Evolutionary conservation across 2,329 filamentous ascomycete species (phyloP), one percentile per base, ranked within the genome.

Genomic region (Dactylellina cionopaga): DNA sequence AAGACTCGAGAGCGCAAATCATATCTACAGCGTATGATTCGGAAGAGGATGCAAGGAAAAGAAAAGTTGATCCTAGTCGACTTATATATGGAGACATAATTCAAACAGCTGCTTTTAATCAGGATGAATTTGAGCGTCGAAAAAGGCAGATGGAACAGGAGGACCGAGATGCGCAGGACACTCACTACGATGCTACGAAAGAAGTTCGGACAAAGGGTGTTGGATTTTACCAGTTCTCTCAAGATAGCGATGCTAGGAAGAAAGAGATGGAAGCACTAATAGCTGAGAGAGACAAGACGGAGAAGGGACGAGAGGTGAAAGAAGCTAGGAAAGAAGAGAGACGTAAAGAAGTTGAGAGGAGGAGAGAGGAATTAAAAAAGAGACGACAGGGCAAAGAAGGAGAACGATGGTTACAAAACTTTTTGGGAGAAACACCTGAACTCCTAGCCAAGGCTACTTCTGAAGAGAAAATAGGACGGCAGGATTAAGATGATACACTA

Each of bases 171-270:
- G 86, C 92, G 47, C 92, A 97, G 81, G 87, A 89, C 76, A 84
- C 85, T 77, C 94, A 98, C 81, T 99, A 98, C 81, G 90, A 97
- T 79, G 92, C 92, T 0, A 86, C 87, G 72, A 85, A 85, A 72
- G 95, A 99, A 84, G 88, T 96, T 51, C 85, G 95, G 72, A 92
- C 88, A 44, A 94, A 95, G 77, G 95, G 95, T 2, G 91, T 91
- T 0, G 95, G 91, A 0, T 99, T 98, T 81, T 97, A 92, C 82
- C 88, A 90, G 64, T 98, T 99, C 79, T 92, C 89, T 68, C 86
- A 86, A 75, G 90, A 96, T 80, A 88, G 90, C 78, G 88, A 86
- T 75, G 83, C 84, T 75, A 81, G 86, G 49, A 83, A 89, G 78
- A 80, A 81, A 77, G 91, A 98, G 84, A 96, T 98, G 91, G 84